Evolutionary conservation across 768 basidiomycete species (phyloP).

Genomic region (Collybia nuda): DNA sequence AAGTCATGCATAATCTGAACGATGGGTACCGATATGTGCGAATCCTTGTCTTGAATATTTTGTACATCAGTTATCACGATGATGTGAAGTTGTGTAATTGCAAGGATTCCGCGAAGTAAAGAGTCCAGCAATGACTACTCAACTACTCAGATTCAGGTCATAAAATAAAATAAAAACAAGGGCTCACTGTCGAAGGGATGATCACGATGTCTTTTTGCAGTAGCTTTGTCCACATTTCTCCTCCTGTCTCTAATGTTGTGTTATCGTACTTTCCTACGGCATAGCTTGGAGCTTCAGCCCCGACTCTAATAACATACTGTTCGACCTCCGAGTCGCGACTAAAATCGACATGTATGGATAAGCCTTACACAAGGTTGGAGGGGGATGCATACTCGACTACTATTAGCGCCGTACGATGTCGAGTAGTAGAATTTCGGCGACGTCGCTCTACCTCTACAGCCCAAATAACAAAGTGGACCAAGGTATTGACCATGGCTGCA

Average conservation of each 20-base stretch:
- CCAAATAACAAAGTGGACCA: constrained; percentile 27
- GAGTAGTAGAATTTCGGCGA: constrained; percentile 11
- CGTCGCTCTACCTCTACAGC: constrained; percentile 23
- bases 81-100: constrained; percentile 42
- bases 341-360: not conserved
- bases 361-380: not conserved
- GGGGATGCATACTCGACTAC: constrained; percentile 28
- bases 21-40: constrained; percentile 33
- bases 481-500: constrained; percentile 24
- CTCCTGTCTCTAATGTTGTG: constrained; percentile 17
- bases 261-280: constrained; percentile 25
- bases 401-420: constrained; percentile 25
- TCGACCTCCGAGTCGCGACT: constrained; percentile 22
- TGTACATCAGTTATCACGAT: constrained; percentile 46
- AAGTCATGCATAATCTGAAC: constrained; percentile 45
- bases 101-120: constrained; percentile 32
- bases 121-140: constrained; percentile 36
- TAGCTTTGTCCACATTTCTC: constrained; percentile 23
- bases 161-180: not conserved
- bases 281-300: constrained; percentile 15
- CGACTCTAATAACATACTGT: constrained; percentile 18
- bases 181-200: constrained; percentile 37
- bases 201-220: constrained; percentile 36
- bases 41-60: constrained; percentile 31
- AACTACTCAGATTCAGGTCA: constrained; percentile 2